Evolutionary conservation across 2,329 filamentous ascomycete genomes (phyloP).

Genomic region (Knoxdaviesia proteae): DNA sequence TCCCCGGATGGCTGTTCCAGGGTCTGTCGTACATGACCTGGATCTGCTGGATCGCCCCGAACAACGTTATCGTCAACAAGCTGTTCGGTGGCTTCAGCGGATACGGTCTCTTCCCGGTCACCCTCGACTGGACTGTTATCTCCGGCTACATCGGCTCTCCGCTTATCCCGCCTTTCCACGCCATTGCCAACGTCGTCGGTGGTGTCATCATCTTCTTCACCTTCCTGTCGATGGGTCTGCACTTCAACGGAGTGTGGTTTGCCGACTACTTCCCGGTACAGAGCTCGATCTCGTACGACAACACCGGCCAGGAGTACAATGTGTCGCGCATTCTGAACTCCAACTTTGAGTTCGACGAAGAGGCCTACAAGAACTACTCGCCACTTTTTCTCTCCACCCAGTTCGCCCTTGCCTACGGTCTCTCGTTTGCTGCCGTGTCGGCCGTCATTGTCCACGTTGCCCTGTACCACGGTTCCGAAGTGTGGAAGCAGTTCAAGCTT

Average conservation of each 20-base stretch:
- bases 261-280: conserved; percentile 34
- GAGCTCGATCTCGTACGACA: conserved; percentile 33
- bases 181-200: conserved; percentile 35
- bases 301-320: conserved; percentile 29
- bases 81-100: conserved; percentile 42
- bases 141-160: conserved; percentile 33
- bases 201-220: conserved; percentile 30
- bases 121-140: conserved; percentile 45
- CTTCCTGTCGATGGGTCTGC: conserved; percentile 22
- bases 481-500: conserved; percentile 31
- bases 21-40: conserved; percentile 41
- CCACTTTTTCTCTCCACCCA: conserved; percentile 44
- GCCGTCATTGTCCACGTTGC: conserved; percentile 35
- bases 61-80: conserved; percentile 41
- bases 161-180: conserved; percentile 37
- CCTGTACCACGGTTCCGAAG: conserved; percentile 33
- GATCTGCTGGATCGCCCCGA: conserved; percentile 39
- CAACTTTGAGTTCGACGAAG: conserved; percentile 25
- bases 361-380: conserved; percentile 31
- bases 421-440: conserved; percentile 46
- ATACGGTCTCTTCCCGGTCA: conserved; percentile 40
- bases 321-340: conserved; percentile 27
- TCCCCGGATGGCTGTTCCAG: conserved; percentile 41
- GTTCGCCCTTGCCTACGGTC: conserved; percentile 37
- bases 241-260: conserved; percentile 23